phyloP scores from a whole-genome alignment of 148 eudicot genomes.

The Camellia granthamiana region DNA sequence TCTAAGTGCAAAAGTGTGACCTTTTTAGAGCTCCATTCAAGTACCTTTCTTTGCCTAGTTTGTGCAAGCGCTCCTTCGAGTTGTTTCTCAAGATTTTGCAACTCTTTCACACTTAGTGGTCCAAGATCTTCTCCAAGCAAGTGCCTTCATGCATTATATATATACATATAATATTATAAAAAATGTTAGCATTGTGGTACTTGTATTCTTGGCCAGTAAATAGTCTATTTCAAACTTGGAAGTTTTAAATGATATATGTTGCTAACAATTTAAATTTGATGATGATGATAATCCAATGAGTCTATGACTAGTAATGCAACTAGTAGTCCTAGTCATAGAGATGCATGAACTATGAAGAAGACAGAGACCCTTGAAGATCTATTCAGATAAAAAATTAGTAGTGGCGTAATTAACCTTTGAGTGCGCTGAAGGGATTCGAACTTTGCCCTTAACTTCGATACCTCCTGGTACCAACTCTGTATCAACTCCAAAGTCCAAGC shows the following conservation, averaged over 20 bases:
- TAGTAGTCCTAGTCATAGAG: too few relatives aligned
- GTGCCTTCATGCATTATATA: conserved; percentile 42
- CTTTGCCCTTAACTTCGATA: conserved; percentile 62
- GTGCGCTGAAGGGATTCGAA: conserved; percentile 67
- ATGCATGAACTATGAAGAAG: neutral
- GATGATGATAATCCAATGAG: too few relatives aligned
- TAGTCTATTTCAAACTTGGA: neutral
- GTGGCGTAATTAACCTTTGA: conserved; percentile 53
- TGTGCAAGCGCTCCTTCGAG: conserved; percentile 81
- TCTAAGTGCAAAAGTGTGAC: neutral
- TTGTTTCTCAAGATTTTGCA: conserved; percentile 88
- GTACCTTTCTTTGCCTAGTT: conserved; percentile 86
- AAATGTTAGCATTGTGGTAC: neutral
- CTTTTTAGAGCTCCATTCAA: neutral
- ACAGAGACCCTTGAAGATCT: neutral
- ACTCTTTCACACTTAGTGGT: conserved; percentile 64
- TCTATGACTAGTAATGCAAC: neutral
- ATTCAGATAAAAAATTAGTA: neutral
- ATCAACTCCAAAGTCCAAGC: neutral
- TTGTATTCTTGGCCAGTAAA: neutral
- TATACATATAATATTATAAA: neutral
- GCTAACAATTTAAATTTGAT: too few relatives aligned
- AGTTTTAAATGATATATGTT: neutral
- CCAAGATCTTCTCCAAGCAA: conserved; percentile 93
- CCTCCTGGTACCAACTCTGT: conserved; percentile 85